A percentile compares a stretch with the other conserved stretches of the same genome.
These are phyloP conservation scores for Leccinum imitatum DNA, from an alignment of 768 basidiomycete genomes.

Conservation along the genomic window DNA sequence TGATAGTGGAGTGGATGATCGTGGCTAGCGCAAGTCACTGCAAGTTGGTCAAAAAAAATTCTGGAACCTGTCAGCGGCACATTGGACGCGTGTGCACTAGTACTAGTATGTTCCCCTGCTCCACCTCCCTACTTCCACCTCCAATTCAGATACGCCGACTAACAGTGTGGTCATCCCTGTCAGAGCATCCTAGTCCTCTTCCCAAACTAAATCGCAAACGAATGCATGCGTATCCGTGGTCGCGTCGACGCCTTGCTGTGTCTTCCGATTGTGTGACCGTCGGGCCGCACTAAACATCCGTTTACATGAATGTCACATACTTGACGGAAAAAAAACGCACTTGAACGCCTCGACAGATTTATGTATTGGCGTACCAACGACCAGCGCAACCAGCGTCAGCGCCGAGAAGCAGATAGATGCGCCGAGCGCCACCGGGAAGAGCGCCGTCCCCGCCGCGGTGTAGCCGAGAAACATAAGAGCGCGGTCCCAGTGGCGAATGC, in stretches of 20 bases:
- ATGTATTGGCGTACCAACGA: neutral
- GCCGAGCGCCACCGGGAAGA: constrained; percentile 18
- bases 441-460: neutral
- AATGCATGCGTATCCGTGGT: neutral
- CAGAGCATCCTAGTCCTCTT: too few relatives aligned
- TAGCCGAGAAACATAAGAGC: neutral
- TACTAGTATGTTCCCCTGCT: neutral
- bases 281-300: neutral
- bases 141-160: too few relatives aligned
- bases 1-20: too few relatives aligned
- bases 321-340: neutral
- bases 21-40: neutral
- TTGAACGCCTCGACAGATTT: neutral
- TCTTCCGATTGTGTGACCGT: neutral
- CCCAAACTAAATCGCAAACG: too few relatives aligned
- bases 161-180: too few relatives aligned
- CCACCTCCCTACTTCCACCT: too few relatives aligned
- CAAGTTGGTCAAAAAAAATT: neutral
- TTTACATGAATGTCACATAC: neutral
- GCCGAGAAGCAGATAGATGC: constrained; percentile 6
- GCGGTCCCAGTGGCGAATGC: constrained; percentile 19
- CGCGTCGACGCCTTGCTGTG: neutral
- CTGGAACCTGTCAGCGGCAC: neutral
- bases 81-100: neutral
- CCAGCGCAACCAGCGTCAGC: neutral